Conservation (phyloP, 139 green algal species). For the Micractinium sp. region DNA sequence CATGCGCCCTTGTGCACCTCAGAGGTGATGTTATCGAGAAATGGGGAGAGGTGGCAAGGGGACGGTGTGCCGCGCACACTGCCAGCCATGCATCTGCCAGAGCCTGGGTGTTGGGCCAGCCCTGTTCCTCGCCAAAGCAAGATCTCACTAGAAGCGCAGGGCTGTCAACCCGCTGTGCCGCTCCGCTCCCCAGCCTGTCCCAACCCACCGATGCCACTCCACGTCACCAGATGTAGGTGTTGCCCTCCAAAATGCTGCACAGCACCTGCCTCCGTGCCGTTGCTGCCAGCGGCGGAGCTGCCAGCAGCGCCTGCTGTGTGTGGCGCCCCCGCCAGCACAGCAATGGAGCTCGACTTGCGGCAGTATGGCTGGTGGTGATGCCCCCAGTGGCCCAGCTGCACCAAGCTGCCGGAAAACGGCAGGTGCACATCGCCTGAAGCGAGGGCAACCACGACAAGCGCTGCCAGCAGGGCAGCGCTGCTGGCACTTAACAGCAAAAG, state of each 20-base stretch:
- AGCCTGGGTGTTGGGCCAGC: not conserved
- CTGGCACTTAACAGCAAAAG: too few species aligned
- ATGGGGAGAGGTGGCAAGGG: not conserved
- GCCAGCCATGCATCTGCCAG: not conserved
- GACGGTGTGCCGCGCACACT: not conserved
- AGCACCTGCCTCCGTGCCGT: too few species aligned
- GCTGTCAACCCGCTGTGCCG: too few species aligned
- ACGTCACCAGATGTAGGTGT: not conserved
- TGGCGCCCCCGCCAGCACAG: not conserved
- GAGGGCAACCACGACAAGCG: too few species aligned
- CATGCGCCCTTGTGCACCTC: too few species aligned
- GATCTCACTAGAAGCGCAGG: not conserved
- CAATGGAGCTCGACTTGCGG: not conserved
- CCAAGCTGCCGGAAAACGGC: too few species aligned
- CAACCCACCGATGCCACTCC: not conserved
- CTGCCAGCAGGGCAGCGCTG: too few species aligned
- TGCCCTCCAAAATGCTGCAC: not conserved
- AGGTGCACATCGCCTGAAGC: too few species aligned
- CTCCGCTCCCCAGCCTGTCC: not conserved
- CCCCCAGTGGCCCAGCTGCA: too few species aligned
- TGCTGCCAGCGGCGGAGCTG: not conserved
- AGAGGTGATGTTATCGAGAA: too few species aligned
- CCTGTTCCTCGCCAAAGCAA: not conserved
- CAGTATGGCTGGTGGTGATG: not conserved
- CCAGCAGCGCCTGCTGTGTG: not conserved